Base-by-base conservation (phyloP, 2,329 filamentous ascomycete species). In the Xylariaceae sp. region DNA sequence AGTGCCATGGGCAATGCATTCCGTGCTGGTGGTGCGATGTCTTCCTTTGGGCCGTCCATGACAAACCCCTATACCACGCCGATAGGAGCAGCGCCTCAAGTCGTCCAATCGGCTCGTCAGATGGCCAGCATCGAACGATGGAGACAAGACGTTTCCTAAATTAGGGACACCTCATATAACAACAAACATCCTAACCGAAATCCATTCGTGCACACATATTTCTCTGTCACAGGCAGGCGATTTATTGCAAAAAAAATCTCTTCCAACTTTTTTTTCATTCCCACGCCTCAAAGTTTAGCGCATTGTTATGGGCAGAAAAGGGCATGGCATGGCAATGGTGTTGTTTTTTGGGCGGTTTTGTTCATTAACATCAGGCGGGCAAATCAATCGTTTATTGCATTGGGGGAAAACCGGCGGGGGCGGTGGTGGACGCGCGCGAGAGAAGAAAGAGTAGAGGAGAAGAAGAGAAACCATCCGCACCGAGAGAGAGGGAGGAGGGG, bases 41-140 rank as follows among this genome's bases (percentile, higher is more conserved):
- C 65, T 23, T 34, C 56, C 4, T 68, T 67, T 49, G 55, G 53
- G 9, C 59, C 59, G 9, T 59, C 64, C 23, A 67, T 66, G 64
- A 58, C 56, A 35, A 64, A 60, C 37, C 53, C 64, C 18, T 70
- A 70, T 51, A 60, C 59, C 10, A 67, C 52, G 13, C 56, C 66
- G 8, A 69, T 35, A 42, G 61, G 55, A 13, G 61, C 66, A 42
- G 57, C 64, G 49, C 57, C 66, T 51, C 66, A 62, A n/a, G 58
- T 67, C 13, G 42, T n/a, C 47, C 70, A 70, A 55, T 61, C 68
- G 42, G 59, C 67, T 18, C 68, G 60, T 18, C 71, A 72, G 54
- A 68, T 72, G 63, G 69, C 72, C 53, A 69, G 63, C 53, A 71
- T 73, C 39, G 70, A 73, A 58, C 69, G 68, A 51, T 73, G 71